Evolutionary conservation across 257 asterid species (phyloP), one percentile per base, ranked within the genome.

Genomic region (Solanum sparsipilum): DNA sequence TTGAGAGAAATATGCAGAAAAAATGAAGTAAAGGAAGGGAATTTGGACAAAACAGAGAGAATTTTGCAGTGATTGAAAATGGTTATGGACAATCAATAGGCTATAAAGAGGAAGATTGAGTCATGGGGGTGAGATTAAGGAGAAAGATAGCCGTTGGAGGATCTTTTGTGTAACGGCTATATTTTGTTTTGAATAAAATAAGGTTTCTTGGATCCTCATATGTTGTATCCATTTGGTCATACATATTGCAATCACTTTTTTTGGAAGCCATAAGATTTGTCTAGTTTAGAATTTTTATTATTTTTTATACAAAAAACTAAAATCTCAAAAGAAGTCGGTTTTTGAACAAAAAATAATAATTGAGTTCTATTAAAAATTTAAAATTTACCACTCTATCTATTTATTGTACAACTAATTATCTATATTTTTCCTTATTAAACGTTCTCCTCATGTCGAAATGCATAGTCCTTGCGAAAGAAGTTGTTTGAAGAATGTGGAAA

Each of bases 171-270:
- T 31, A 82, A 82, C 86, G 86, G 70, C 86, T 82, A 31, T 48
- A 82, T 82, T 82, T 82, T 18, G 91, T 92, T 89, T 90, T 56
- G 67, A 81, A 56, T 71, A 65, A 15, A 90, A 52, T 89, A 88
- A 75, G 81, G 89, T 86, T 89, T 52, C n/a, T 73, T 82, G 56
- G 71, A 52, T 31, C 68, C 56, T 78, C 3, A 52, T 35, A 38
- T 46, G 72, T 60, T 60, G 44, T 39, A 9, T 39, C 44, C 11
- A 39, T 39, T 39, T 44, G 32, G 71, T 65, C 72, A n/a, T 65
- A 12, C 31, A 5, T 65, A 11, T 65, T 11, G 72, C 72, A 11
- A 2, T 2, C 72, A 65, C 72, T 65, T 63, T 2, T 2, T n/a
- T 63, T 4, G 71, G 71, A n/a, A 63, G 31, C 71, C 71, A 63